These are phyloP conservation scores for Fusarium paranaense DNA, from an alignment of 2,329 filamentous ascomycete genomes.

Conservation along the genomic window DNA sequence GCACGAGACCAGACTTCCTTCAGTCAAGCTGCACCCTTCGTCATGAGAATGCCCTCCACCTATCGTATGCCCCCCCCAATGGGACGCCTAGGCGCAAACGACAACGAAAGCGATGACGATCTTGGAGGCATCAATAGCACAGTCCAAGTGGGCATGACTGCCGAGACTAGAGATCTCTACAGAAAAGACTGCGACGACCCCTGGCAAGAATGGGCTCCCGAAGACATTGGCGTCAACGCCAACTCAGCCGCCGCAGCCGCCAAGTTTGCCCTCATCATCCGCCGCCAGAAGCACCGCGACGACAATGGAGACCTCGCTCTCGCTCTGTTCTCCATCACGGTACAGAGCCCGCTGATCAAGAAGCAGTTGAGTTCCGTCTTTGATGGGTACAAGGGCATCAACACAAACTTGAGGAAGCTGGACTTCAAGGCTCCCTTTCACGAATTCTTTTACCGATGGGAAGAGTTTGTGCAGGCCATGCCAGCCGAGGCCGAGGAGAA, in stretches of 20 bases:
- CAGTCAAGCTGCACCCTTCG: neutral
- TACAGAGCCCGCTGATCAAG: constrained; percentile 12
- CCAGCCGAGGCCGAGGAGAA: rapidly evolving
- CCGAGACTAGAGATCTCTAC: constrained; percentile 4
- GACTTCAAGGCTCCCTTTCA: constrained; percentile 13
- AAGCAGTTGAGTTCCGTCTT: neutral
- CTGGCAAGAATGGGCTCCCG: constrained; percentile 7
- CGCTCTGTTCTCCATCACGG: neutral
- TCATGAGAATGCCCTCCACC: neutral
- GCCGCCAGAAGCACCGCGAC: constrained; percentile 1
- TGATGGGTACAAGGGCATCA: neutral
- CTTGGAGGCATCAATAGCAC: neutral
- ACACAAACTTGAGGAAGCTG: constrained; percentile 14
- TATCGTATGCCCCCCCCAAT: neutral
- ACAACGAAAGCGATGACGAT: neutral
- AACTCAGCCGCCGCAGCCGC: neutral
- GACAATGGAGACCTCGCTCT: neutral
- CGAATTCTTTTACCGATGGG: constrained; percentile 18
- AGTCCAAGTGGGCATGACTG: neutral
- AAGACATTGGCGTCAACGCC: neutral
- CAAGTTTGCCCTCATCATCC: constrained; percentile 10
- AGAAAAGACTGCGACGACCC: neutral
- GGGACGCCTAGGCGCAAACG: neutral
- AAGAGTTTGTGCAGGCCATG: neutral
- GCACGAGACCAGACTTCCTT: neutral